Evolutionary conservation across 768 basidiomycete genomes (phyloP), one percentile per base, ranked within the genome.

Genomic region (Rhizopogon roseolus): DNA sequence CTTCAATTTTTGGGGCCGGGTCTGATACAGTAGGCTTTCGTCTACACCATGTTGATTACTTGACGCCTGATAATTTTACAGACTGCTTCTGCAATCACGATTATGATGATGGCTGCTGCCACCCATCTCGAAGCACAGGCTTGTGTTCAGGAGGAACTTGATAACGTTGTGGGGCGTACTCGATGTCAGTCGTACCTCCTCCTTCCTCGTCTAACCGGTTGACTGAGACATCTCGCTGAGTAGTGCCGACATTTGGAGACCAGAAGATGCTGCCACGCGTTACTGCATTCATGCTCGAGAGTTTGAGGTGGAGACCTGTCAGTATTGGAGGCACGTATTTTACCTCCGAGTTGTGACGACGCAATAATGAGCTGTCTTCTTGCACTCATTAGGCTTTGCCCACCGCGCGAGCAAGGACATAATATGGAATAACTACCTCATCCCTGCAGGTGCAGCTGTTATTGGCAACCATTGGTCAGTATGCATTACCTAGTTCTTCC

Each of bases 331-430:
- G 70, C 59, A 25, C 41, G 57, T 55, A 41, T 29, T 14, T 28
- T 14, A 67, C 39, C n/a, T 19, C 19, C 25, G 29, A 11, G 13
- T n/a, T 37, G 8, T 13, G 11, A 34, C 39, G 43, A 22, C 5
- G 11, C n/a, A 6, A 32, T 19, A 14, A 28, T 37, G 49, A 19
- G 55, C 27, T 7, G 27, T 7, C 5, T 25, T 13, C 6, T 38
- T 28, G 44, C 3, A 8, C 5, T 29, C 74, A 5, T 68, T 73
- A 63, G 84, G 85, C 1, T 80, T 86, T 50, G 73, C 80, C 0
- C 85, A 88, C 56, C 76, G 78, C 44, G 77, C 84, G 0, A 86
- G 80, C 0, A 76, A 76, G 44, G 84, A 87, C 49, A 73, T 88
- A 13, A 37, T 70, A 4, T 67, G 67, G 52, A 63, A 61, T 1